phyloP scores from a whole-genome alignment of 352 stramenopile species.

The Ophiocytium majus region DNA sequence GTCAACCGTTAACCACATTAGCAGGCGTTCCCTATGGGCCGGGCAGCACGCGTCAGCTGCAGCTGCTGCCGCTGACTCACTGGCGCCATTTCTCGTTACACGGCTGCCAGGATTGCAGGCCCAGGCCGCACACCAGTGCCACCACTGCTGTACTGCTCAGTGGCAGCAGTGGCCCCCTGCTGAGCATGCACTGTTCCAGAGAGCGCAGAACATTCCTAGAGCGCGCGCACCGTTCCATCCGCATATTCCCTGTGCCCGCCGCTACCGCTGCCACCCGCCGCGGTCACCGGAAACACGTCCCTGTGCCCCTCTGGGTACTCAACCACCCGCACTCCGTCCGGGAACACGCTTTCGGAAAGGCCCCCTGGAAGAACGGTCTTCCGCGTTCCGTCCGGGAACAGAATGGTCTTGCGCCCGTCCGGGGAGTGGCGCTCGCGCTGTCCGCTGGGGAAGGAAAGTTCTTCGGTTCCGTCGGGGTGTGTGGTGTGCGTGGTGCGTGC shows the following conservation, averaged over 20 bases:
- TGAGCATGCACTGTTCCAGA: no score
- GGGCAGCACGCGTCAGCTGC: no score
- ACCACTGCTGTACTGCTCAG: no score
- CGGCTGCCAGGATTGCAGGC: no score
- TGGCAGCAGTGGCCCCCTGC: no score
- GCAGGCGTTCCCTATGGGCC: no score
- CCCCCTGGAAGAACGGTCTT: conserved; percentile 61
- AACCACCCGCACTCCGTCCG: conserved; percentile 55
- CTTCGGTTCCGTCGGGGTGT: conserved; percentile 82
- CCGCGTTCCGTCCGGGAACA: conserved; percentile 86
- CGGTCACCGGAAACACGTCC: conserved; percentile 36
- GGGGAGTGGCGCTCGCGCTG: conserved; percentile 86
- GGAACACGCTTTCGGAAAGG: conserved; percentile 53
- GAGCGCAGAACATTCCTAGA: not conserved
- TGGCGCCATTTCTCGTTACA: no score
- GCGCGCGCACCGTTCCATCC: conserved; percentile 32
- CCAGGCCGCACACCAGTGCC: no score
- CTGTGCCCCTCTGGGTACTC: conserved; percentile 52
- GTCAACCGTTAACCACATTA: no score
- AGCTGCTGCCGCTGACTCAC: no score
- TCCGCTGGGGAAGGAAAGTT: conserved; percentile 93
- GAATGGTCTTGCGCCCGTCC: conserved; percentile 87
- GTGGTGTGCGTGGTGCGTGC: conserved; percentile 88
- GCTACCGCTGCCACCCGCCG: no score
- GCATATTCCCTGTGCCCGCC: conserved; percentile 35